Conservation (phyloP, 31 red algal genomes). For the Asparagopsis taxiformis region DNA sequence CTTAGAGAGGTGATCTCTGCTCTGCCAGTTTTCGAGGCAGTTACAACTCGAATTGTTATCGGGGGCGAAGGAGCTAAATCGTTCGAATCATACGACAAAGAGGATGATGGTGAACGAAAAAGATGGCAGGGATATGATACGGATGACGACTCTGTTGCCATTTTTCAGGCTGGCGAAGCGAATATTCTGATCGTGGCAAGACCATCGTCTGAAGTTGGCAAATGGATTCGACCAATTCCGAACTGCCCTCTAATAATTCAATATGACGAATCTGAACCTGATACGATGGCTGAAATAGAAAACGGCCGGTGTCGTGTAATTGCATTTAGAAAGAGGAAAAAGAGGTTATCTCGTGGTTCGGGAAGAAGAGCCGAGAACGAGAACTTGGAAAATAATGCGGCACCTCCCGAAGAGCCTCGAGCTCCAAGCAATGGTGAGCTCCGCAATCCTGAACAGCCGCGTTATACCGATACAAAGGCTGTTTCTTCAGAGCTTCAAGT, state of each 20-base stretch:
- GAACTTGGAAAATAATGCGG: slow-evolving; percentile 1
- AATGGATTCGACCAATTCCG: slow-evolving; percentile 17
- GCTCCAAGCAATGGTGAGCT: not conserved
- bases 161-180: slow-evolving; percentile 24
- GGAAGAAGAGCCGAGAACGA: not conserved
- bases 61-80: not conserved
- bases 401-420: slow-evolving; percentile 10
- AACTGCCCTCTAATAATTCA: slow-evolving; percentile 45
- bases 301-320: slow-evolving; percentile 61
- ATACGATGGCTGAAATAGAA: slow-evolving; percentile 36
- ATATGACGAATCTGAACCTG: slow-evolving; percentile 51
- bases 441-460: not conserved
- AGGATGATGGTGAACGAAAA: not conserved
- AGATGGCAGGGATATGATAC: slow-evolving; percentile 56
- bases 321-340: slow-evolving; percentile 32
- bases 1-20: slow-evolving; percentile 33
- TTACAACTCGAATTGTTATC: slow-evolving; percentile 27
- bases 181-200: slow-evolving; percentile 54
- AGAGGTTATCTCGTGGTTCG: not conserved
- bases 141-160: slow-evolving; percentile 52
- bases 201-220: slow-evolving; percentile 4
- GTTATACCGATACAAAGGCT: no score
- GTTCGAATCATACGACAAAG: not conserved
- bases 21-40: slow-evolving; percentile 27
- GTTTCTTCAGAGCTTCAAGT: no score